Base-by-base conservation (phyloP, 805 yeast species). In the Hyphopichia homilentoma region DNA sequence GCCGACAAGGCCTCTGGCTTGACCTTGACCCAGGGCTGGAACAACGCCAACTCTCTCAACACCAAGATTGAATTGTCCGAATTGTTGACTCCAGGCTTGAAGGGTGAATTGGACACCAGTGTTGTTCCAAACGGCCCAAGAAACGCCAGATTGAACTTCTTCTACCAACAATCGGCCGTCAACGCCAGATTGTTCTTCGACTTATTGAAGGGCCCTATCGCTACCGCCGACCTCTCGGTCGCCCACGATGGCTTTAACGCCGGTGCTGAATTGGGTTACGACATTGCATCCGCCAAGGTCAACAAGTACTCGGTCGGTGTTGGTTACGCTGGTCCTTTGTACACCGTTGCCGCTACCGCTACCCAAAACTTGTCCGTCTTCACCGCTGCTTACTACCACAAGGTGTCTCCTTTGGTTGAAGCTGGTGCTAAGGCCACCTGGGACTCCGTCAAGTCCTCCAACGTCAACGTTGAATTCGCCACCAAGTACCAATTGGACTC, bases 341-440 rank as follows among this genome's bases (percentile, higher is more conserved):
- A 88, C 79, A 74, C 94, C 42, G 77, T 87, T 40, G 85, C 95
- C 44, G 78, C 88, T 47, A 73, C 86, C 45, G 87, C 93, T 53
- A 75, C 86, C 60, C 77, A 81, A 73, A 85, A 88, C 77, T 76
- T 89, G 60, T 78, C 88, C 41, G 81, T 88, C 52, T 85, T 84
- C 76, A 74, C 95, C 42, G 96, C 96, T 52, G 90, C 96, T 51
- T 88, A 89, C 81, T 93, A 80, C 87, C 97, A 93, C 82, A 84
- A 78, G 68, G 95, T 93, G 44, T 78, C 88, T 52, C 85, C 94
- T 47, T 67, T 72, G 52, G 86, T 90, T 52, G 96, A 93, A 78
- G 95, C 88, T 54, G 98, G 97, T 73, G 95, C 97, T 57, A 89
- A 85, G 77, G 96, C 96, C 55, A 81, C 93, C 48, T 86, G 90